phyloP scores from a whole-genome alignment of 108 stramenopile species.

The Asterionellopsis glacialis region DNA sequence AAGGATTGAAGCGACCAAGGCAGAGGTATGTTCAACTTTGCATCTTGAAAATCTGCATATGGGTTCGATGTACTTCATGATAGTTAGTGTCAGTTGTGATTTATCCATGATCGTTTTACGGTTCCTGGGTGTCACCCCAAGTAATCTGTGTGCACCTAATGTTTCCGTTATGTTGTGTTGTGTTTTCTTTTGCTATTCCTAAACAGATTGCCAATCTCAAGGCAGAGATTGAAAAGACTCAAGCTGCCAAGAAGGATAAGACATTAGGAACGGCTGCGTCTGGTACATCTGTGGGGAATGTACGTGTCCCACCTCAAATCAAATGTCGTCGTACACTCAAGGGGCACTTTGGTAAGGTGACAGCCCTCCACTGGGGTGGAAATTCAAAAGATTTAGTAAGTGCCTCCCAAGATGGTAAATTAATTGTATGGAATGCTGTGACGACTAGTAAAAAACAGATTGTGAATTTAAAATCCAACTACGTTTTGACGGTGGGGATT shows the following conservation, averaged over 20 bases:
- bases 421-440: constrained; percentile 96
- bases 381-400: constrained; percentile 79
- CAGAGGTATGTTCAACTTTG: constrained; percentile 8
- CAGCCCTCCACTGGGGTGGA: constrained; percentile 94
- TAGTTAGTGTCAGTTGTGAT: not conserved
- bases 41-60: not conserved
- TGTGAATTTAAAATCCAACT: constrained; percentile 91
- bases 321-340: constrained; percentile 77
- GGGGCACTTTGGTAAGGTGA: constrained; percentile 98
- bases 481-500: constrained; percentile 99
- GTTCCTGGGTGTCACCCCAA: too few relatives aligned
- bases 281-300: constrained; percentile 16
- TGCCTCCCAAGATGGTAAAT: constrained; percentile 98
- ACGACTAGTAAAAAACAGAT: constrained; percentile 86
- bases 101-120: not conserved
- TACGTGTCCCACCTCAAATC: constrained; percentile 62
- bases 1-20: constrained; percentile 11
- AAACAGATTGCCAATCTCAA: constrained; percentile 49
- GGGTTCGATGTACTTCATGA: not conserved
- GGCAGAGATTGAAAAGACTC: constrained; percentile 35
- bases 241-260: constrained; percentile 33
- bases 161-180: not conserved
- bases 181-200: not conserved
- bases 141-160: too few relatives aligned
- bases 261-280: constrained; percentile 30